These are phyloP conservation scores for Pseudogymnoascus sp. DNA, from an alignment of 2,329 filamentous ascomycete genomes.

Conservation along the genomic window DNA sequence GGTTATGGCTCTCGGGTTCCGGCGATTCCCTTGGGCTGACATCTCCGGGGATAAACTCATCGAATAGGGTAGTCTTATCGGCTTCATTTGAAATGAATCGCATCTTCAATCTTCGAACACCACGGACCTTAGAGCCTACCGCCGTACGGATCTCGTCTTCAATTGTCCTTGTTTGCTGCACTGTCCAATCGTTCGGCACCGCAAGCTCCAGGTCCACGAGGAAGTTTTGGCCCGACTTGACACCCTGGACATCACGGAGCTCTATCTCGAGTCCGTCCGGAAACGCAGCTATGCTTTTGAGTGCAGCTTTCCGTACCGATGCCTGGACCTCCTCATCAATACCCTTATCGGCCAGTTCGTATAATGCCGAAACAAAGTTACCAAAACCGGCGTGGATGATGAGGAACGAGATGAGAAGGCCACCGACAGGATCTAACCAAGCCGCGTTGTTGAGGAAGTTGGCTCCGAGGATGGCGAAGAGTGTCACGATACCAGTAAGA, in stretches of 20 bases:
- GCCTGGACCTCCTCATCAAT: conserved; percentile 77
- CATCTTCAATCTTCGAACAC: conserved; percentile 74
- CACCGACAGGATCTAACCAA: conserved; percentile 92
- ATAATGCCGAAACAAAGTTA: conserved; percentile 74
- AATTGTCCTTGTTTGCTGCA: conserved; percentile 60
- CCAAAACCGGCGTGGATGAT: conserved; percentile 83
- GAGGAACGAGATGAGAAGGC: conserved; percentile 84
- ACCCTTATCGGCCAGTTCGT: conserved; percentile 84
- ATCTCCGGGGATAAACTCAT: conserved; percentile 69
- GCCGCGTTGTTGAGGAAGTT: conserved; percentile 78
- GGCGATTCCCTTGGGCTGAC: conserved; percentile 49
- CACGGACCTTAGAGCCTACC: conserved; percentile 70
- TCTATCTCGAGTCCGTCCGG: conserved; percentile 52
- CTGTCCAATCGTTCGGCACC: conserved; percentile 67
- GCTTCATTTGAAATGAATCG: conserved; percentile 69
- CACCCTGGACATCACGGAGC: conserved; percentile 65
- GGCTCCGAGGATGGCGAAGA: conserved; percentile 80
- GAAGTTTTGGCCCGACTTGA: conserved; percentile 96
- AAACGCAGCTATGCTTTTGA: conserved; percentile 49
- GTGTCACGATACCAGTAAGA: conserved; percentile 85
- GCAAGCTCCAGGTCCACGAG: conserved; percentile 82
- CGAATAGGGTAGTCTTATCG: conserved; percentile 50
- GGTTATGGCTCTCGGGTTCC: conserved; percentile 30
- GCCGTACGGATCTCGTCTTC: conserved; percentile 66
- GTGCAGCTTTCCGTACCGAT: conserved; percentile 59